Evolutionary conservation across 495 filamentous ascomycete species (phyloP).

Genomic region (Penicillium verhagenii): DNA sequence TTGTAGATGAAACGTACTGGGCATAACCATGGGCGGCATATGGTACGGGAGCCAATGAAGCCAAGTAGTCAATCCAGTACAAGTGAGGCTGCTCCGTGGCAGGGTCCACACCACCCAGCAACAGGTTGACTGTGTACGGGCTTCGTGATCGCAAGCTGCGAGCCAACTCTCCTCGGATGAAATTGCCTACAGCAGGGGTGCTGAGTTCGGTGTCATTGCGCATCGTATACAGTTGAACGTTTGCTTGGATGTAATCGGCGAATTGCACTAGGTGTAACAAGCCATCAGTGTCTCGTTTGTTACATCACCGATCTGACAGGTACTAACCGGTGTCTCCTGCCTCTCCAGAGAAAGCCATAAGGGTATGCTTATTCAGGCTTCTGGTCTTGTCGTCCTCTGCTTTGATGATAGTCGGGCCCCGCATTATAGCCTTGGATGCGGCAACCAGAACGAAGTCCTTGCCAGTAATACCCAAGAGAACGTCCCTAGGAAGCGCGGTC

Average conservation of each 20-base stretch:
- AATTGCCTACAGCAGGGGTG: constrained; percentile 82
- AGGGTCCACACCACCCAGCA: constrained; percentile 88
- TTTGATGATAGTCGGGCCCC: constrained; percentile 95
- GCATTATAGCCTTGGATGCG: constrained; percentile 95
- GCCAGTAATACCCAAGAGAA: constrained; percentile 95
- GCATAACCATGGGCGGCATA: constrained; percentile 98
- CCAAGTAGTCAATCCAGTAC: constrained; percentile 98
- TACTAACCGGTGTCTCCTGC: constrained; percentile 87
- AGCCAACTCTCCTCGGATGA: constrained; percentile 90
- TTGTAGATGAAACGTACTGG: constrained; percentile 62
- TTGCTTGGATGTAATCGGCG: constrained; percentile 98
- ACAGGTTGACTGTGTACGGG: constrained; percentile 93
- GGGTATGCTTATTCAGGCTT: constrained; percentile 80
- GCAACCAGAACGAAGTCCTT: constrained; percentile 98
- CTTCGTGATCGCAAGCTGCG: constrained; percentile 83
- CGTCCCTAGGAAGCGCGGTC: constrained; percentile 67
- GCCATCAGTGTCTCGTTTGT: constrained; percentile 7
- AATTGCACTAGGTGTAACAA: constrained; percentile 75
- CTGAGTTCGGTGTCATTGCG: constrained; percentile 90
- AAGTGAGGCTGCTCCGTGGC: constrained; percentile 83
- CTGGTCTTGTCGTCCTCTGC: constrained; percentile 95
- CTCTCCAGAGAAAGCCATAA: constrained; percentile 97
- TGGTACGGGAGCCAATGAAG: constrained; percentile 78
- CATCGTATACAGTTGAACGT: constrained; percentile 97
- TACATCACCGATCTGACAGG: neutral